Percentiles rank a stretch among this genome's conserved stretches.
Evolutionary conservation across 2,329 filamentous ascomycete species (phyloP).

Genomic region (Talaromyces sp.): DNA sequence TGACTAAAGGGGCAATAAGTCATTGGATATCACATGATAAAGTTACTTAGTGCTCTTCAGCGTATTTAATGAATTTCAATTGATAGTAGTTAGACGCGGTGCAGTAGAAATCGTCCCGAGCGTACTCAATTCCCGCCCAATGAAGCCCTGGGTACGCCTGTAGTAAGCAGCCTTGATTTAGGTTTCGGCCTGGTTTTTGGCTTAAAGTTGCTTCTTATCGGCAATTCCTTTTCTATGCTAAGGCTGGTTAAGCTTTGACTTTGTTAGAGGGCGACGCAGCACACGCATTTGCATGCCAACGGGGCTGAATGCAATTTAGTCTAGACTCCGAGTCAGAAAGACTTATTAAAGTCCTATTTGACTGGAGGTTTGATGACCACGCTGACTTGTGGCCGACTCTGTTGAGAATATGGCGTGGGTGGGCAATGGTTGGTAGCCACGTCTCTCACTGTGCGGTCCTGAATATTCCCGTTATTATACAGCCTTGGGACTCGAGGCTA

Average conservation of each 20-base stretch:
- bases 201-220: background rate
- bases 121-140: background rate
- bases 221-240: background rate
- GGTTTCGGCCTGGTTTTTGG: background rate
- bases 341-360: background rate
- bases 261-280: background rate
- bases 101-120: background rate
- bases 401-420: background rate
- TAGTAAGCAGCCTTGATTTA: background rate
- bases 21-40: background rate
- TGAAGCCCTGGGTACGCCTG: too few species aligned
- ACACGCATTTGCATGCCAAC: background rate
- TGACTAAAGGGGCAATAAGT: background rate
- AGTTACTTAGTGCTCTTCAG: background rate
- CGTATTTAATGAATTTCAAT: background rate
- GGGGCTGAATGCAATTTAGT: background rate
- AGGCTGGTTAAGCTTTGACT: background rate
- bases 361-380: background rate
- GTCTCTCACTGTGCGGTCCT: background rate
- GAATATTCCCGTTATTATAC: background rate
- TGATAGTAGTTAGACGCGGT: background rate
- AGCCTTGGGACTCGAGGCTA: background rate
- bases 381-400: background rate
- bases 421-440: background rate
- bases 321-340: background rate